Evolutionary conservation across 2,329 filamentous ascomycete genomes (phyloP).

Genomic region (Juglanconis sp.): DNA sequence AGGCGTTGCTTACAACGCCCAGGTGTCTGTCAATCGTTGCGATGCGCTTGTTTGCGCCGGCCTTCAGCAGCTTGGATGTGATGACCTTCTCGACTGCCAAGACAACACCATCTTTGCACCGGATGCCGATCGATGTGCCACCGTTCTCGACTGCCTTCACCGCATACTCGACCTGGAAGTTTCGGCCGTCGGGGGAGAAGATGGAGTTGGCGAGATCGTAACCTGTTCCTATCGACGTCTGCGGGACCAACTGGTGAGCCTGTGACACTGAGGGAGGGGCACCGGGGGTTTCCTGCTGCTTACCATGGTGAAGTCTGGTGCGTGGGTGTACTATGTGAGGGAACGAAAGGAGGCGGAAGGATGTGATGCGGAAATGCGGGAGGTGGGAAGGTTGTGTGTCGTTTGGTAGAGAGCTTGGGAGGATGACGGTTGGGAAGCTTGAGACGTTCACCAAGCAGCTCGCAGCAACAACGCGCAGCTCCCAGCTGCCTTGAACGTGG

Average conservation of each 20-base stretch:
- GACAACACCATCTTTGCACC: conserved; percentile 95
- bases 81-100: conserved; percentile 96
- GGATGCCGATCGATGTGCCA: conserved; percentile 91
- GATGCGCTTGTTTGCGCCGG: conserved; percentile 95
- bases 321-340: not conserved
- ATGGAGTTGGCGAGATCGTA: conserved; percentile 99
- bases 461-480: conserved; percentile 8
- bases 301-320: conserved; percentile 18
- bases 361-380: not conserved
- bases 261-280: conserved; percentile 18
- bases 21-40: conserved; percentile 90
- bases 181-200: conserved; percentile 97
- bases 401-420: conserved; percentile 1
- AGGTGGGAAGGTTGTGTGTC: not conserved
- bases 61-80: conserved; percentile 90
- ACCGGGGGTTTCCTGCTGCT: conserved; percentile 8
- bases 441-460: conserved; percentile 2
- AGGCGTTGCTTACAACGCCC: conserved; percentile 67
- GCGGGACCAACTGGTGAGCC: conserved; percentile 17
- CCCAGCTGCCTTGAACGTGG: conserved; percentile 11
- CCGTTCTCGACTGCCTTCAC: conserved; percentile 98
- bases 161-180: conserved; percentile 99
- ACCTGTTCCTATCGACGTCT: conserved; percentile 99
- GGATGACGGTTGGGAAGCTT: not conserved
- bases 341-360: not conserved